These are phyloP conservation scores for Mixia osmundae DNA, from an alignment of 1,284 basidiomycete genomes.

Conservation along the genomic window DNA sequence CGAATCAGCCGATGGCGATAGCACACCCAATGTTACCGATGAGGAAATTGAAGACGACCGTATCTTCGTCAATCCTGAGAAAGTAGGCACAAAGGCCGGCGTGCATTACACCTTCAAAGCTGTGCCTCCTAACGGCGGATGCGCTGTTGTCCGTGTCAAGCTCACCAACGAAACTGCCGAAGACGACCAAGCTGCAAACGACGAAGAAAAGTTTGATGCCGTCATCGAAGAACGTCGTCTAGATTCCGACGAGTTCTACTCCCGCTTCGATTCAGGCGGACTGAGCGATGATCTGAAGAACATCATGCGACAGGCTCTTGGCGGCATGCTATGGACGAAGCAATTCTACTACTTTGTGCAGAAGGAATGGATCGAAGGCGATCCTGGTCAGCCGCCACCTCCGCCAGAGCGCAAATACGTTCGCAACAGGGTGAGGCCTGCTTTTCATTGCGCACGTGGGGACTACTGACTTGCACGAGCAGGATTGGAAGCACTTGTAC, in stretches of 20 bases:
- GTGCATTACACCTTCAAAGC: slow-evolving; percentile 72
- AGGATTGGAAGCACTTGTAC: slow-evolving; percentile 84
- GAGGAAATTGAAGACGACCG: slow-evolving; percentile 8
- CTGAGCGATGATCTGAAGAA: slow-evolving; percentile 80
- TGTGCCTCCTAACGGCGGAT: slow-evolving; percentile 76
- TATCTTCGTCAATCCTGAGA: slow-evolving; percentile 61
- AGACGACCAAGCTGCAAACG: slow-evolving; percentile 53
- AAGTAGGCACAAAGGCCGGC: slow-evolving; percentile 71
- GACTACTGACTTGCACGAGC: too few relatives aligned
- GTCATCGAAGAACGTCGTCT: slow-evolving; percentile 63
- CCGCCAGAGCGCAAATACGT: slow-evolving; percentile 68
- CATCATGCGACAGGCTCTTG: slow-evolving; percentile 90
- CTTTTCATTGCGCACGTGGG: too few relatives aligned
- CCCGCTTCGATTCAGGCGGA: slow-evolving; percentile 47
- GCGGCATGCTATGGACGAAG: slow-evolving; percentile 98
- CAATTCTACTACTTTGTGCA: slow-evolving; percentile 92
- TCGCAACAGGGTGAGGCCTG: too few relatives aligned
- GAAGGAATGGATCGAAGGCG: slow-evolving; percentile 84
- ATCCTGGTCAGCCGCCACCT: slow-evolving; percentile 80
- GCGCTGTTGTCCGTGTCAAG: slow-evolving; percentile 84
- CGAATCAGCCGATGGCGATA: background rate
- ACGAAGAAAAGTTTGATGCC: slow-evolving; percentile 76
- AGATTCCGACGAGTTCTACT: slow-evolving; percentile 92
- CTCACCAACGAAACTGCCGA: slow-evolving; percentile 63
- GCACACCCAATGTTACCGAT: background rate